phyloP scores from a whole-genome alignment of 257 asterid genomes.

The Fraxinus americana region DNA sequence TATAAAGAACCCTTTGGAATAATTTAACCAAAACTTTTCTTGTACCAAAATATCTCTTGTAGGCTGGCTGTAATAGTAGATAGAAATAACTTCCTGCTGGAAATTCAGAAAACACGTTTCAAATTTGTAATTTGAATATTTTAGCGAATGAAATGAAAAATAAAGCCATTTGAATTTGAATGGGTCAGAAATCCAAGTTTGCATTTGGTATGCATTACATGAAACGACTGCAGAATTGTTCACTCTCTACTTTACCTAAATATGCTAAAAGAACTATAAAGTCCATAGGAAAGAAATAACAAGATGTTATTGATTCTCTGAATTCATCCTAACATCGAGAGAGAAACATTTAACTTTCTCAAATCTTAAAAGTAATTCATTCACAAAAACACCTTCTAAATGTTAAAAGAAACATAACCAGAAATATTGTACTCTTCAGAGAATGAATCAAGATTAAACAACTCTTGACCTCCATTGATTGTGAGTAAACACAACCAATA shows the following conservation, averaged over 20 bases:
- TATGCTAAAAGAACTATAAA: neutral
- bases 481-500: neutral
- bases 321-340: neutral
- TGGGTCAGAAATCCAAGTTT: neutral
- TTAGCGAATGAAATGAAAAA: neutral
- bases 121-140: neutral
- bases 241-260: neutral
- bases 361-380: neutral
- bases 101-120: neutral
- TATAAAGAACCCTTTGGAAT: conserved; percentile 9
- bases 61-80: neutral
- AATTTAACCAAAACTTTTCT: conserved; percentile 15
- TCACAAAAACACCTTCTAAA: neutral
- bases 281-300: neutral
- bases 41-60: neutral
- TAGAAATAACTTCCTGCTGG: neutral
- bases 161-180: neutral
- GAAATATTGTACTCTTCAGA: neutral
- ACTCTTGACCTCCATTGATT: neutral
- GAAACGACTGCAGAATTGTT: neutral
- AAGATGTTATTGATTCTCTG: neutral
- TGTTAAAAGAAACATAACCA: neutral
- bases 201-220: neutral
- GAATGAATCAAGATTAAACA: neutral
- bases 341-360: neutral